Percentiles rank a stretch among this genome's conserved stretches.
These are phyloP conservation scores for Pseudozyma sp. DNA, from an alignment of 1,284 basidiomycete species.

Conservation along the genomic window DNA sequence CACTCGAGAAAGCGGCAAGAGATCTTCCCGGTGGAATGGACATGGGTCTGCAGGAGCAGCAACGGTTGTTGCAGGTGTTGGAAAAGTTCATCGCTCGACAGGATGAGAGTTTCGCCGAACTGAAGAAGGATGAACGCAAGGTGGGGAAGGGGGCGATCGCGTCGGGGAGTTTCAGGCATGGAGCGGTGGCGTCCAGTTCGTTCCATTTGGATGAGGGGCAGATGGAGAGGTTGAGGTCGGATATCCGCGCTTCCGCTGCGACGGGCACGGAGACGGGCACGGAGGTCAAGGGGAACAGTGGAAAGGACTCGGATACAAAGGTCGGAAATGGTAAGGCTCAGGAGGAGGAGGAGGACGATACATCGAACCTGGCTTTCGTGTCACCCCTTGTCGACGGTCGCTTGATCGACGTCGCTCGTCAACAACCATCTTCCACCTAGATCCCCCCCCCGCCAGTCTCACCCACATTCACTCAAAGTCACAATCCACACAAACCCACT, in stretches of 20 bases:
- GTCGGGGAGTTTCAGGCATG: conserved; percentile 16
- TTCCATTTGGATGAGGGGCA: conserved; percentile 31
- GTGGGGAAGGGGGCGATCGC: not conserved
- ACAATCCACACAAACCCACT: conserved; percentile 7
- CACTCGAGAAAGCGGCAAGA: conserved; percentile 26
- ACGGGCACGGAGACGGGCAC: not conserved
- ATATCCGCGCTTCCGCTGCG: conserved; percentile 20
- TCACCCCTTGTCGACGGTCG: conserved; percentile 57
- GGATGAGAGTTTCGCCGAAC: not conserved
- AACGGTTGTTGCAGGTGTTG: conserved; percentile 7
- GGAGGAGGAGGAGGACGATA: conserved; percentile 20
- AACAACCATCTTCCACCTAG: not conserved
- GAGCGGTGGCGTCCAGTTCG: conserved; percentile 14
- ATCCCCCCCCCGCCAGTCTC: conserved; percentile 1
- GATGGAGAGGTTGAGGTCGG: conserved; percentile 25
- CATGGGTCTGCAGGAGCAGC: conserved; percentile 24
- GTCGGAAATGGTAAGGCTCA: not conserved
- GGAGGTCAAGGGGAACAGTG: not conserved
- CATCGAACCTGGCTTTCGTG: conserved; percentile 54
- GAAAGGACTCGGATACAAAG: no score
- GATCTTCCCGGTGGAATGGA: conserved; percentile 27
- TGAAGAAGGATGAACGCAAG: not conserved
- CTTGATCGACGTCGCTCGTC: conserved; percentile 52
- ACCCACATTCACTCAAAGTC: not conserved
- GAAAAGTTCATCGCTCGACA: conserved; percentile 17